phyloP scores from a whole-genome alignment of 2,329 filamentous ascomycete species.

The Stagonosporopsis tanaceti region DNA sequence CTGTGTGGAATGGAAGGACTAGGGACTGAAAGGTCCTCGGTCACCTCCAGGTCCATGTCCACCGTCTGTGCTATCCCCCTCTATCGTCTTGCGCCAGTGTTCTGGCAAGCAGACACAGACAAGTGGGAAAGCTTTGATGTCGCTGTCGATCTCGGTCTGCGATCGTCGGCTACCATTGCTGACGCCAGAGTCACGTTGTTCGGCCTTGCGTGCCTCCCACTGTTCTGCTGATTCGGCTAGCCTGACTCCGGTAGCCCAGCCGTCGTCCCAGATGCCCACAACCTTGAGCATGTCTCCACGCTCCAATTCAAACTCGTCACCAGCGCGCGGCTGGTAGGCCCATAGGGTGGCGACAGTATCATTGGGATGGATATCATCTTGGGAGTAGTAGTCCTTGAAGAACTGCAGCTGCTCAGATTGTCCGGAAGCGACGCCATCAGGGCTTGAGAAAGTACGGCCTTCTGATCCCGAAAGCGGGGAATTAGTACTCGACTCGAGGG shows the following conservation, averaged over 20 bases:
- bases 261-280: constrained; percentile 98
- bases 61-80: constrained; percentile 69
- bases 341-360: constrained; percentile 91
- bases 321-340: constrained; percentile 94
- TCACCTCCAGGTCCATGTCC: constrained; percentile 47
- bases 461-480: constrained; percentile 68
- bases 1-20: constrained; percentile 21
- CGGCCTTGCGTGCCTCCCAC: constrained; percentile 78
- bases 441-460: constrained; percentile 79
- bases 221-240: constrained; percentile 85
- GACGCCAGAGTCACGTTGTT: constrained; percentile 91
- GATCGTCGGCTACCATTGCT: constrained; percentile 72
- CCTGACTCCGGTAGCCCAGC: constrained; percentile 94
- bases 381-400: constrained; percentile 99
- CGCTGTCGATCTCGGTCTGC: constrained; percentile 62
- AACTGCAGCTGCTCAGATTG: constrained; percentile 95
- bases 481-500: constrained; percentile 71
- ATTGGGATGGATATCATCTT: constrained; percentile 91
- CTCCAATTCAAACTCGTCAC: constrained; percentile 91
- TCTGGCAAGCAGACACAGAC: constrained; percentile 95
- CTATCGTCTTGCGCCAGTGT: constrained; percentile 96
- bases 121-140: constrained; percentile 97
- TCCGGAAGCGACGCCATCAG: constrained; percentile 81
- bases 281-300: constrained; percentile 98
- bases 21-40: constrained; percentile 42